Conservation (phyloP, 2,329 filamentous ascomycete species). For the Aspergillus sp. region DNA sequence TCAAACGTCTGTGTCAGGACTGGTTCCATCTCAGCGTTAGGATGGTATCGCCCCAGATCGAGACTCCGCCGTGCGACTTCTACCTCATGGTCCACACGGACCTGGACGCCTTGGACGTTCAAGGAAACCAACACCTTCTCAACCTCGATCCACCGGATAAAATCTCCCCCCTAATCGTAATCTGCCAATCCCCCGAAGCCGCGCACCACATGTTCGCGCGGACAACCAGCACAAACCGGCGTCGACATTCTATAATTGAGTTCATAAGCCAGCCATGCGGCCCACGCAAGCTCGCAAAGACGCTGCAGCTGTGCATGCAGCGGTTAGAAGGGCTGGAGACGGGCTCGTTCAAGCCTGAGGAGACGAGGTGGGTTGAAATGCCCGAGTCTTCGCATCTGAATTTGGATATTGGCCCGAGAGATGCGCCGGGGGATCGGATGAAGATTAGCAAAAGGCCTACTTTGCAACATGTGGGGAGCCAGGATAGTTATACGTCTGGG, state of each 20-base stretch:
- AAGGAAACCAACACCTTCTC: background rate
- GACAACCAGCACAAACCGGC: background rate
- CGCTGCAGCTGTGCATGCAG: slow-evolving; percentile 13
- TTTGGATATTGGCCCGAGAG: slow-evolving; percentile 16
- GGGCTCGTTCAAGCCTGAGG: background rate
- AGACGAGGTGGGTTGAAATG: slow-evolving; percentile 21
- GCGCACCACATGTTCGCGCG: slow-evolving; percentile 20
- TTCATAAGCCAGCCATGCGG: slow-evolving; percentile 38
- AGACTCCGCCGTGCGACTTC: slow-evolving; percentile 15
- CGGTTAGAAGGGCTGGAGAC: slow-evolving; percentile 11
- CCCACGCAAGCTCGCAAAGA: slow-evolving; percentile 30
- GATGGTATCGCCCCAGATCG: background rate
- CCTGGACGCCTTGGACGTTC: slow-evolving; percentile 11
- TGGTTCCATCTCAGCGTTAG: background rate
- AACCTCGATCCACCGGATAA: background rate
- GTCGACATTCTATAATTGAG: slow-evolving; percentile 22
- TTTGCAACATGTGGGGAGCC: background rate
- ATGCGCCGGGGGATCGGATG: slow-evolving; percentile 20
- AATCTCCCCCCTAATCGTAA: slow-evolving; percentile 28
- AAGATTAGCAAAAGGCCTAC: slow-evolving; percentile 22
- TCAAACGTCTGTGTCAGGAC: slow-evolving; percentile 22
- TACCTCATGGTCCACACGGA: slow-evolving; percentile 27
- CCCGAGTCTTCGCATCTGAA: slow-evolving; percentile 21
- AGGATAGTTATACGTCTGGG: too few species aligned
- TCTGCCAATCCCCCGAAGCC: slow-evolving; percentile 25